Evolutionary conservation across 331 rosid species (phyloP).

Genomic region (Quercus phellos): DNA sequence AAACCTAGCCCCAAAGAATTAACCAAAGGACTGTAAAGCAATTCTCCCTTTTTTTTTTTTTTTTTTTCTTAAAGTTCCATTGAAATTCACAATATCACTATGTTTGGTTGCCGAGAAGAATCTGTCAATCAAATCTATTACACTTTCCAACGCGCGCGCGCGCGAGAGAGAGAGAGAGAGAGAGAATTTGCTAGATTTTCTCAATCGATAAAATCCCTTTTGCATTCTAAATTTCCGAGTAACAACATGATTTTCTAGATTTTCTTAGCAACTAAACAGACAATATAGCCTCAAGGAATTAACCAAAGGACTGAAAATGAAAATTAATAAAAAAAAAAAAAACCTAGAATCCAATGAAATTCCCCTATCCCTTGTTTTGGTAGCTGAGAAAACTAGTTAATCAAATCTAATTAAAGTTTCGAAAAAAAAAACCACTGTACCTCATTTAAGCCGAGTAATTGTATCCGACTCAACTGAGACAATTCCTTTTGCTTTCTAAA

Average conservation of each 20-base stretch:
- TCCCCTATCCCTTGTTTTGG: neutral
- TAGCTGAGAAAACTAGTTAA: neutral
- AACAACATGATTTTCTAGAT: neutral
- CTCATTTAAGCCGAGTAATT: neutral
- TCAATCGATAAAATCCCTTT: neutral
- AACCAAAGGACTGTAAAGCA: neutral
- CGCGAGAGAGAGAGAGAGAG: too few species aligned
- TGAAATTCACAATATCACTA: neutral
- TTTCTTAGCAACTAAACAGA: conserved; percentile 15
- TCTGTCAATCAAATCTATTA: neutral
- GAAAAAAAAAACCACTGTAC: neutral
- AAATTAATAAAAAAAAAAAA: neutral
- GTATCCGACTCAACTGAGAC: neutral
- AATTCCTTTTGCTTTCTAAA: too few species aligned
- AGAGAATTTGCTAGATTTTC: neutral
- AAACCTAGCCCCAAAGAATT: neutral
- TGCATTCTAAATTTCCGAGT: too few species aligned
- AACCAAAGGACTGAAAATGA: neutral
- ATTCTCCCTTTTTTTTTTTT: too few species aligned
- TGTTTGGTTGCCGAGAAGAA: neutral
- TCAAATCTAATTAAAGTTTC: neutral
- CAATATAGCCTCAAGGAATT: neutral
- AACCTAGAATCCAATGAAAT: neutral
- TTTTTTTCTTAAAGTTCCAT: neutral
- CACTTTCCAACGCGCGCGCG: neutral